phyloP scores from a whole-genome alignment of 257 asterid species.

The Linderniella brevidens region DNA sequence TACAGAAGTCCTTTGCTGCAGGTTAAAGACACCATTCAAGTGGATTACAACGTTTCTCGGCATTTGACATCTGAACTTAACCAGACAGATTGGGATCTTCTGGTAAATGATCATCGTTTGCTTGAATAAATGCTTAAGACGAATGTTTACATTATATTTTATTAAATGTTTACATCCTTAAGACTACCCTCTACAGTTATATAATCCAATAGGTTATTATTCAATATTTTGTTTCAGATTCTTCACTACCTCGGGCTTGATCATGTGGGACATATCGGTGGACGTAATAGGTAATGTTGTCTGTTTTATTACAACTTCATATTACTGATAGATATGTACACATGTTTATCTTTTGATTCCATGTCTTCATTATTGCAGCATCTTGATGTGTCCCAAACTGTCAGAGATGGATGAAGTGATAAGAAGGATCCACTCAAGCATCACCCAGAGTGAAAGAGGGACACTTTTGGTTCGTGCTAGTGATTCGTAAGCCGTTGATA shows the following conservation, averaged over 20 bases:
- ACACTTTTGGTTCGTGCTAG: constrained; percentile 93
- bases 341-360: constrained; percentile 11
- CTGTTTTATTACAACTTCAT: constrained; percentile 7
- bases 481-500: too few species aligned
- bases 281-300: constrained; percentile 52
- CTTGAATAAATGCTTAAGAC: too few species aligned
- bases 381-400: constrained; percentile 72
- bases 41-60: constrained; percentile 82
- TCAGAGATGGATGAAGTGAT: constrained; percentile 80
- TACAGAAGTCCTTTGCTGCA: constrained; percentile 19
- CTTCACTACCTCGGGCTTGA: constrained; percentile 97
- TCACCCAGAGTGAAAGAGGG: constrained; percentile 29
- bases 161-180: too few species aligned
- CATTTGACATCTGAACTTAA: constrained; percentile 55
- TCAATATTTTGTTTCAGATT: constrained; percentile 34
- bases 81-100: constrained; percentile 59
- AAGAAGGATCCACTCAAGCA: constrained; percentile 39
- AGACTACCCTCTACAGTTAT: constrained; percentile 6
- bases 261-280: constrained; percentile 91
- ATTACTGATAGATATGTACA: neutral
- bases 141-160: too few species aligned
- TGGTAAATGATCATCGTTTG: constrained; percentile 30
- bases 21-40: constrained; percentile 93
- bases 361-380: constrained; percentile 30
- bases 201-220: constrained; percentile 8